Evolutionary conservation across 129 eudicot genomes (phyloP), one percentile per base, ranked within the genome.

Genomic region (Helichrysum umbraculigerum): DNA sequence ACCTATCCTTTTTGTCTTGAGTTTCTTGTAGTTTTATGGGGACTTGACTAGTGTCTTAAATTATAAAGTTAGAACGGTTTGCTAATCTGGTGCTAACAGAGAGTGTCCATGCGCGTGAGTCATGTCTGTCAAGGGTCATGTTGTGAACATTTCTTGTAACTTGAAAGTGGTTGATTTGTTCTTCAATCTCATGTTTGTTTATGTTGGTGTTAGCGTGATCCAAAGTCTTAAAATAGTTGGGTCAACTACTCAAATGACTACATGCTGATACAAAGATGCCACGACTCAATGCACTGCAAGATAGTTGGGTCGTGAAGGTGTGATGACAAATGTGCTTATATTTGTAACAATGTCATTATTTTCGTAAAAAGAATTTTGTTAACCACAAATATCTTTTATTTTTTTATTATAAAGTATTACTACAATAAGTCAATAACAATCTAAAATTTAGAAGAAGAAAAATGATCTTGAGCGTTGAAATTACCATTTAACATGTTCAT

Each of bases 1-100:
- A n/a, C 30, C 71, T 67, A 20, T 8, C 7, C 16, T 67, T 67
- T 30, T 72, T 71, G 32, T 17, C 64, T 71, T 51, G 29, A 71
- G 28, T 71, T 51, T 14, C 8, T n/a, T 32, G 37, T 28, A 28
- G 25, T 19, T 29, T 54, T 37, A 16, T 5, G 32, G 69, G 69
- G 71, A 41, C 12, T 29, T 28, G 70, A 41, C 42, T 41, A 14
- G 19, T 21, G 44, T 76, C 54, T 29, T 20, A 51, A 64, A 35
- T 56, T 74, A 76, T 67, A 19, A 16, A 56, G n/a, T 35, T 4
- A 68, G 34, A 56, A 76, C 54, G 54, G 56, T 33, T 64, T 52
- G 66, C 39, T 66, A 20, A 54, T 52, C 11, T 66, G 20, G 16
- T 47, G 64, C 72, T n/a, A 44, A 29, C 71, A 9, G 47, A 41